Evolutionary conservation across 1,284 basidiomycete species (phyloP).

Genomic region (Mycena citricolor): DNA sequence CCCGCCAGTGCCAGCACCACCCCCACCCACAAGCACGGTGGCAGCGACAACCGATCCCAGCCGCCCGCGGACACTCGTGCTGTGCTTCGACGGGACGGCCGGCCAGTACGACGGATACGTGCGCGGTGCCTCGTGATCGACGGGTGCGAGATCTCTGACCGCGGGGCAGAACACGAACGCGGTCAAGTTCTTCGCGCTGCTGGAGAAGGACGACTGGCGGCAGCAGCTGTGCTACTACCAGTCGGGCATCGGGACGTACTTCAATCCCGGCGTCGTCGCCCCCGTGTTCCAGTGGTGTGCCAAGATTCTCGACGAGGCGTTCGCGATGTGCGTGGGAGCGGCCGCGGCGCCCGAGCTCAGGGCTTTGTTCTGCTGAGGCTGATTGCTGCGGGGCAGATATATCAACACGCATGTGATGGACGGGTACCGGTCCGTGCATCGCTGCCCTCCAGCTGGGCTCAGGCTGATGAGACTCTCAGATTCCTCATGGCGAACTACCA

Average conservation of each 20-base stretch:
- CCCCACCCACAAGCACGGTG: too few species aligned
- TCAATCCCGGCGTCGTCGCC: slow-evolving; percentile 52
- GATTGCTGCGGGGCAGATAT: slow-evolving; percentile 55
- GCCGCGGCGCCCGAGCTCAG: too few species aligned
- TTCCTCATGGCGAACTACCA: slow-evolving; percentile 70
- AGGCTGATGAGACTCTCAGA: slow-evolving; percentile 41
- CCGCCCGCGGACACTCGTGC: slow-evolving; percentile 26
- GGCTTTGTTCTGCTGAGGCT: too few species aligned
- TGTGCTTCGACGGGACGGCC: slow-evolving; percentile 26
- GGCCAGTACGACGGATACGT: slow-evolving; percentile 26
- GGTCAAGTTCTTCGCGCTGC: slow-evolving; percentile 62
- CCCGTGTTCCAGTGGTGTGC: slow-evolving; percentile 50
- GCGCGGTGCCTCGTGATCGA: slow-evolving; percentile 1
- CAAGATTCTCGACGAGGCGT: slow-evolving; percentile 52
- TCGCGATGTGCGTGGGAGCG: slow-evolving; percentile 51
- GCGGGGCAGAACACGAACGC: slow-evolving; percentile 65
- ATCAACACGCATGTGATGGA: slow-evolving; percentile 61
- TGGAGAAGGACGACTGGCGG: slow-evolving; percentile 56
- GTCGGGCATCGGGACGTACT: slow-evolving; percentile 64
- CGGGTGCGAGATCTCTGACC: not conserved
- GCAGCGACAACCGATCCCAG: too few species aligned
- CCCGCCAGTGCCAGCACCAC: too few species aligned
- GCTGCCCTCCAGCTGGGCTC: not conserved
- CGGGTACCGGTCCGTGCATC: slow-evolving; percentile 23
- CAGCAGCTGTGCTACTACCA: slow-evolving; percentile 72